Evolutionary conservation across 202 grass and related monocot species (phyloP).

Genomic region (Setaria italica): DNA sequence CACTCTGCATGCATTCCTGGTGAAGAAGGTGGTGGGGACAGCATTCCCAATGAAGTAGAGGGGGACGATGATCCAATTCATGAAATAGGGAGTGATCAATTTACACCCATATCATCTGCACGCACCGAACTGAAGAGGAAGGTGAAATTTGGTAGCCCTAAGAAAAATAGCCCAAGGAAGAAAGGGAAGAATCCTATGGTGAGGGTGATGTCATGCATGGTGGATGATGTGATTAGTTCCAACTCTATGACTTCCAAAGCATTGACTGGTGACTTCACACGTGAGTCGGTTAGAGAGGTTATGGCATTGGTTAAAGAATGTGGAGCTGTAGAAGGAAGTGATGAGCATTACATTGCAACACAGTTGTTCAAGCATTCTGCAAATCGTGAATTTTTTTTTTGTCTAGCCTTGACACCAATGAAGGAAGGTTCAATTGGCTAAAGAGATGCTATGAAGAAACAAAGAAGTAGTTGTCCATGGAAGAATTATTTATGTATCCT

Average conservation of each 20-base stretch:
- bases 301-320: not conserved
- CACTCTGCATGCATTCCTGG: not conserved
- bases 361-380: no score
- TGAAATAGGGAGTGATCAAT: no score
- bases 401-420: no score
- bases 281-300: not conserved
- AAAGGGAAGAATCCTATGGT: not conserved
- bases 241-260: not conserved
- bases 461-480: no score
- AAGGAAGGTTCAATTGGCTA: no score
- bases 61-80: no score
- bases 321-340: not conserved
- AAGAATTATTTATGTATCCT: no score
- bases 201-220: not conserved
- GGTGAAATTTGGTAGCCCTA: not conserved
- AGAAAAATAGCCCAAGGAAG: not conserved
- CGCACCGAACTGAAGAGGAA: not conserved
- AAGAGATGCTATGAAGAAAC: no score
- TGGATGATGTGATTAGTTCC: not conserved
- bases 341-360: no score
- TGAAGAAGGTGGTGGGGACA: not conserved
- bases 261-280: not conserved
- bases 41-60: no score
- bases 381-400: no score
- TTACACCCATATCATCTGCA: no score